Conservation (phyloP, 208 protist species). For the Leishmania aethiopica region DNA sequence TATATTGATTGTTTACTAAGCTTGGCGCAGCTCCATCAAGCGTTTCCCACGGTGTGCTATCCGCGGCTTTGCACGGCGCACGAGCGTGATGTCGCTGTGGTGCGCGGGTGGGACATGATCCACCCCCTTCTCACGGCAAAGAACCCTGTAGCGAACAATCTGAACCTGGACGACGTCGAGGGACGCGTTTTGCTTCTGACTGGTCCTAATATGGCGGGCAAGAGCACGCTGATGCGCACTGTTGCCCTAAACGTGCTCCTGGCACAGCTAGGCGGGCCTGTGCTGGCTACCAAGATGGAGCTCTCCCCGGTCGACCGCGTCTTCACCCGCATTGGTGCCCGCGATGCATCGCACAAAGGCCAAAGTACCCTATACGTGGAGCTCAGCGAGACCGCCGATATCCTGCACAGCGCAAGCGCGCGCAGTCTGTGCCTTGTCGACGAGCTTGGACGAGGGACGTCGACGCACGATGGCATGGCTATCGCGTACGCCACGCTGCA, state of each 20-base stretch:
- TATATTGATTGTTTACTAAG: slow-evolving; percentile 87
- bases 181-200: slow-evolving; percentile 93
- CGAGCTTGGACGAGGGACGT: slow-evolving; percentile 98
- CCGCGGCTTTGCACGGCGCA: slow-evolving; percentile 18
- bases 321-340: slow-evolving; percentile 98
- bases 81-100: neutral
- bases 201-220: slow-evolving; percentile 99
- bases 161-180: slow-evolving; percentile 78
- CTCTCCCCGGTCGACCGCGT: slow-evolving; percentile 94
- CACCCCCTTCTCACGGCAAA: slow-evolving; percentile 37
- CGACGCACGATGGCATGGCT: slow-evolving; percentile 97
- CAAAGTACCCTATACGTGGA: slow-evolving; percentile 99
- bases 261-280: slow-evolving; percentile 97
- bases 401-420: slow-evolving; percentile 89
- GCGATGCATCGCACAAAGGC: slow-evolving; percentile 96
- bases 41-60: slow-evolving; percentile 34
- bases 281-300: slow-evolving; percentile 77
- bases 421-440: slow-evolving; percentile 98
- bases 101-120: slow-evolving; percentile 36
- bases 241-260: slow-evolving; percentile 94
- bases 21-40: slow-evolving; percentile 43
- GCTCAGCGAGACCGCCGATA: slow-evolving; percentile 90
- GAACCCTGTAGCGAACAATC: slow-evolving; percentile 70
- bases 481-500: slow-evolving; percentile 97
- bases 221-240: slow-evolving; percentile 97